Evolutionary conservation across 257 asterid genomes (phyloP).

Genomic region (Leonotis leonurus): DNA sequence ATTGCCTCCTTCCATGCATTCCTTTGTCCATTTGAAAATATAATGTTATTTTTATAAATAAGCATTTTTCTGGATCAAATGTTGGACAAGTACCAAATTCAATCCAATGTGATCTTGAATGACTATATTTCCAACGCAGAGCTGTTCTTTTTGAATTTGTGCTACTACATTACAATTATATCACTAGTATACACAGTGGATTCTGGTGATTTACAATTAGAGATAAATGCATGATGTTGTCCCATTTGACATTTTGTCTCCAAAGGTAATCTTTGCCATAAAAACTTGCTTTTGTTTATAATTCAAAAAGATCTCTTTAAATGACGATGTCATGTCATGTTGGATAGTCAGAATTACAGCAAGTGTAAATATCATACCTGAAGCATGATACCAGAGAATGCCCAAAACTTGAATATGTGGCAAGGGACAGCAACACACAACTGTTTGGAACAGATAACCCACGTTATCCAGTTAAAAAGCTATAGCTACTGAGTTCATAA

Average conservation of each 20-base stretch:
- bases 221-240: background rate
- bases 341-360: background rate
- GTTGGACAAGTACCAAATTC: background rate
- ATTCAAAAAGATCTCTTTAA: background rate
- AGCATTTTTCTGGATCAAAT: background rate
- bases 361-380: conserved; percentile 47
- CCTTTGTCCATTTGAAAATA: background rate
- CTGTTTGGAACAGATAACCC: conserved; percentile 39
- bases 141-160: background rate
- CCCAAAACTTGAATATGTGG: conserved; percentile 96
- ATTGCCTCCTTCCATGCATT: background rate
- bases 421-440: conserved; percentile 94
- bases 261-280: background rate
- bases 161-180: background rate
- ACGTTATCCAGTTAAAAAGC: background rate
- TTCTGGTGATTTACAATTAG: background rate
- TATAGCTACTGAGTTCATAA: conserved; percentile 9
- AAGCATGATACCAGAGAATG: conserved; percentile 83
- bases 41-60: background rate
- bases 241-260: background rate
- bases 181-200: background rate
- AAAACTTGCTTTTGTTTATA: background rate
- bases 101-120: background rate
- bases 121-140: background rate
- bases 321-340: background rate